Evolutionary conservation across 331 rosid genomes (phyloP).

Genomic region (Cydonia oblonga): DNA sequence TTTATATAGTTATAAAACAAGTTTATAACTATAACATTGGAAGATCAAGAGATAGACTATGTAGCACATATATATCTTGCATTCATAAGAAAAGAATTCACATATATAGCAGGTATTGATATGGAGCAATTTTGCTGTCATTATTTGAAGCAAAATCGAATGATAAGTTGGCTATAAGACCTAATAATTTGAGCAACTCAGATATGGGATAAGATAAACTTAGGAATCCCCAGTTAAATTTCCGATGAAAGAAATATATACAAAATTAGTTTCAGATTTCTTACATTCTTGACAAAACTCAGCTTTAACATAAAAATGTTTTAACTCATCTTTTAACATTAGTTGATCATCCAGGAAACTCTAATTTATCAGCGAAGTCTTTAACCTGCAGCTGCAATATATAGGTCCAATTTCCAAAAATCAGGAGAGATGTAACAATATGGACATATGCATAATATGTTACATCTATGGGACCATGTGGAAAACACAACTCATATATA

Average conservation of each 20-base stretch:
- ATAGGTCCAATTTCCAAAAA: background rate
- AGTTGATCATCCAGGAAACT: background rate
- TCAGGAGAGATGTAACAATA: background rate
- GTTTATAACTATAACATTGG: background rate
- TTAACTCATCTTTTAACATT: background rate
- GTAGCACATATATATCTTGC: background rate
- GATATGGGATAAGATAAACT: too few relatives aligned
- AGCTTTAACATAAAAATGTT: constrained; percentile 7
- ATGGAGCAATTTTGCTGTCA: background rate
- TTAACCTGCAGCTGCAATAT: background rate
- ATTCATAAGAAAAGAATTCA: background rate
- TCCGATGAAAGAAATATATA: background rate
- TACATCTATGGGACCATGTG: background rate
- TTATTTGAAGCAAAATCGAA: background rate
- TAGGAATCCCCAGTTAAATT: background rate
- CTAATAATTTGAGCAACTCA: background rate
- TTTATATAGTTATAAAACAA: too few relatives aligned
- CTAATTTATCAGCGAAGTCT: background rate
- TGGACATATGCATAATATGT: background rate
- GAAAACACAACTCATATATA: background rate
- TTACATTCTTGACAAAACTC: constrained; percentile 9
- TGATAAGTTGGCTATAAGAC: background rate
- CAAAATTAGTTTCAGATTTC: background rate
- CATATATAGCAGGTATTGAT: background rate
- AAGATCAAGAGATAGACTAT: background rate